Evolutionary conservation across 331 rosid species (phyloP).

Genomic region (Arachis monticola): DNA sequence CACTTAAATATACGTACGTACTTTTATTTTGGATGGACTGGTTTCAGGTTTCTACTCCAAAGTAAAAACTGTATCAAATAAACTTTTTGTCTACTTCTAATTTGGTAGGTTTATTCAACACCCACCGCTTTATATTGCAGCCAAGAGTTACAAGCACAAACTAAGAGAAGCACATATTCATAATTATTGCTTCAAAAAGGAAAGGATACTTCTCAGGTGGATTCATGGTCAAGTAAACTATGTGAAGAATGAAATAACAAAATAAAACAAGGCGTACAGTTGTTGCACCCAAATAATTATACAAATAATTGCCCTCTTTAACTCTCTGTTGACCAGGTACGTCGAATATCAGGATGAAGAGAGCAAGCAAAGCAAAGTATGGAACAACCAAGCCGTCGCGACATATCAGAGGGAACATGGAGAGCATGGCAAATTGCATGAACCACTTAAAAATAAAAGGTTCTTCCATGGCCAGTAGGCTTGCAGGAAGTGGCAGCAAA

Average conservation of each 20-base stretch:
- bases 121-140: conserved; percentile 77
- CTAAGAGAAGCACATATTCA: conserved; percentile 85
- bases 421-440: conserved; percentile 66
- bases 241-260: conserved; percentile 62
- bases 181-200: conserved; percentile 85
- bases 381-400: conserved; percentile 71
- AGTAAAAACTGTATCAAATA: conserved; percentile 37
- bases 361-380: conserved; percentile 62
- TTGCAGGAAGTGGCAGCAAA: conserved; percentile 88
- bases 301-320: conserved; percentile 32
- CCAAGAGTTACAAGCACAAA: conserved; percentile 65
- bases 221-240: conserved; percentile 64
- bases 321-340: conserved; percentile 43
- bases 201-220: conserved; percentile 84
- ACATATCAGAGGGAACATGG: conserved; percentile 86
- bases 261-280: conserved; percentile 34
- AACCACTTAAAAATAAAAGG: conserved; percentile 67
- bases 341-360: conserved; percentile 56
- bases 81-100: conserved; percentile 59
- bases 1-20: no score
- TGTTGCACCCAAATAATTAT: conserved; percentile 33
- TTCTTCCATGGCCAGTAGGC: conserved; percentile 76
- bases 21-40: no score
- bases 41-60: neutral
- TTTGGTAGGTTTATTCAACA: conserved; percentile 51